Evolutionary conservation across 2,329 filamentous ascomycete species (phyloP), one percentile per base, ranked within the genome.

Genomic region (Truncatella angustata): DNA sequence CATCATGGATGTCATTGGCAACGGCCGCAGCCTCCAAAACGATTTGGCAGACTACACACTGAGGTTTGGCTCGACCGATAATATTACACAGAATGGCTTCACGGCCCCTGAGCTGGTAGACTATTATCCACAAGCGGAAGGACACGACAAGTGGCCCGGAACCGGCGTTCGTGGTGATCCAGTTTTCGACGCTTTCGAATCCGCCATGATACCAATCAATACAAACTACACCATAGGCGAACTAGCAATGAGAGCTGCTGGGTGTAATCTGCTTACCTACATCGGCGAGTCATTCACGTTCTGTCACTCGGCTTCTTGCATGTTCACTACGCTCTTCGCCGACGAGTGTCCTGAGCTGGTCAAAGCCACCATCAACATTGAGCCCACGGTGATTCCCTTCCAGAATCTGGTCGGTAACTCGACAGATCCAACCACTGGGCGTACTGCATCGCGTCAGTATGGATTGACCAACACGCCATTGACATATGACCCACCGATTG

Each of bases 131-230:
- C 70, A 73, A 56, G 64, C 70, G 5, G 48, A 54, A 14, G 56
- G 69, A 4, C 71, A 73, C 45, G 71, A 66, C 7, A 68, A 73
- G 58, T 73, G 70, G 69, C 67, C 68, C 14, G 52, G 52, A 2
- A 30, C 4, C 4, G 52, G 52, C 11, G 16, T 50, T 4, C 40
- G 26, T 1, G 52, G 52, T 23, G 47, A 54, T 37, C 32, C 52
- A 9, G 4, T 50, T 40, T 54, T 54, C 21, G 52, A 54, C 16
- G 47, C 52, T 4, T 53, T 53, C 24, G 36, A 50, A 23, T 39
- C 47, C 18, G 34, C 51, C 35, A 37, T 49, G 18, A 40, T 50
- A 18, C 47, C 52, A 6, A 20, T 54, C 18, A 48, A 48, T 6
- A 45, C 40, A 23, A 53, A 53, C 35, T 50, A 32, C 23, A 53